Conservation (phyloP, 2,329 filamentous ascomycete species). For the Paraphaeosphaeria minitans region DNA sequence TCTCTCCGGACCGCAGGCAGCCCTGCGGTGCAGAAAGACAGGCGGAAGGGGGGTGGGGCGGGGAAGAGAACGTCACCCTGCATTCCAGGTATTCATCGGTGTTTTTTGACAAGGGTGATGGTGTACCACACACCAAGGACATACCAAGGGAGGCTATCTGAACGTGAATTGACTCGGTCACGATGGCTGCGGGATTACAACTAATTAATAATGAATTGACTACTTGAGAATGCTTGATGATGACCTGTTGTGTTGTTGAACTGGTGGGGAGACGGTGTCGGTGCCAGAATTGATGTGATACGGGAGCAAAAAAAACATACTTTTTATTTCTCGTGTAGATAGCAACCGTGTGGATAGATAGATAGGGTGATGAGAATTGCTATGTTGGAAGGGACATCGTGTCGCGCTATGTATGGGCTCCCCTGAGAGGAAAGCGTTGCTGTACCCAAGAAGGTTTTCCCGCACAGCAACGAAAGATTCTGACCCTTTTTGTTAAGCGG, state of each 20-base stretch:
- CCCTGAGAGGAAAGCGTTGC: too few species aligned
- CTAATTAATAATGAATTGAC: neutral
- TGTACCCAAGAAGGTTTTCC: too few species aligned
- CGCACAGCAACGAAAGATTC: too few species aligned
- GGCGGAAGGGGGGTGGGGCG: too few species aligned
- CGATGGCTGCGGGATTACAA: neutral
- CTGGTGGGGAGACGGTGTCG: neutral
- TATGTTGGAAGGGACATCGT: too few species aligned
- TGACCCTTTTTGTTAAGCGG: too few species aligned
- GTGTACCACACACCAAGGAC: neutral
- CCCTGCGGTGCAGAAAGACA: neutral
- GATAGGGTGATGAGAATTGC: too few species aligned
- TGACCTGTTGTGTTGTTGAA: neutral
- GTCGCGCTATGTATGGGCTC: too few species aligned
- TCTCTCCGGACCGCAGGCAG: neutral
- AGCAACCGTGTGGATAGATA: too few species aligned
- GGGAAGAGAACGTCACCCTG: neutral
- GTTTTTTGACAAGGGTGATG: neutral
- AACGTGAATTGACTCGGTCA: neutral
- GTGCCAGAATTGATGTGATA: too few species aligned
- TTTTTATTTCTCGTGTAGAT: too few species aligned
- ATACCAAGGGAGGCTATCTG: constrained; percentile 4
- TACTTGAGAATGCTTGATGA: neutral
- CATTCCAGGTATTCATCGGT: neutral
- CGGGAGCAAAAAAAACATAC: too few species aligned